These are phyloP conservation scores for Penicillium lividum DNA, from an alignment of 495 filamentous ascomycete species.

Conservation along the genomic window DNA sequence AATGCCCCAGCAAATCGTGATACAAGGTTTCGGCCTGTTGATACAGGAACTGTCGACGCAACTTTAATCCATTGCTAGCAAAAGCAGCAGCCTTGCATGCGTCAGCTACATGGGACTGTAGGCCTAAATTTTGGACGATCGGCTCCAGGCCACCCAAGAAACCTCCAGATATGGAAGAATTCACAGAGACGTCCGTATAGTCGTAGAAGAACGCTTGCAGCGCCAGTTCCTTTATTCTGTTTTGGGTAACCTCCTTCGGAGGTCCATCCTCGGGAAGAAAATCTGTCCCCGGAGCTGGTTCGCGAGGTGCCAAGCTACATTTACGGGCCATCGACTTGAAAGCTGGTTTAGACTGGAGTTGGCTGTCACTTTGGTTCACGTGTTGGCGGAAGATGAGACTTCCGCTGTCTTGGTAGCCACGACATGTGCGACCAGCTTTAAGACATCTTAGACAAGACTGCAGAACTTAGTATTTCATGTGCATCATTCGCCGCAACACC, in stretches of 20 bases:
- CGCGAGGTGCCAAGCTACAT: constrained; percentile 27
- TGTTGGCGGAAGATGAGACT: constrained; percentile 27
- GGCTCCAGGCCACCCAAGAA: constrained; percentile 31
- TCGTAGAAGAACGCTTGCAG: constrained; percentile 37
- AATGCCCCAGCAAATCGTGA: constrained; percentile 26
- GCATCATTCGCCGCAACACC: background rate
- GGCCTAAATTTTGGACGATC: constrained; percentile 19
- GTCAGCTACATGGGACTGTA: constrained; percentile 25
- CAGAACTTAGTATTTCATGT: background rate
- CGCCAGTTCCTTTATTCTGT: constrained; percentile 22
- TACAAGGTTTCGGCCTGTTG: constrained; percentile 26
- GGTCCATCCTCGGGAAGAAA: constrained; percentile 20
- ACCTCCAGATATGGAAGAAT: constrained; percentile 24
- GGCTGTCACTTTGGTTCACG: constrained; percentile 8
- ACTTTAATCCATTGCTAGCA: constrained; percentile 27
- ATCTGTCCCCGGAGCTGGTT: constrained; percentile 18
- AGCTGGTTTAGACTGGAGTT: constrained; percentile 1
- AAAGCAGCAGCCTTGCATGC: constrained; percentile 33
- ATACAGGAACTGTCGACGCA: constrained; percentile 23
- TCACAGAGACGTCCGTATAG: constrained; percentile 24
- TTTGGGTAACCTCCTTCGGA: constrained; percentile 23
- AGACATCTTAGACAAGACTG: constrained; percentile 36
- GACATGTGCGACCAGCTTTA: constrained; percentile 29
- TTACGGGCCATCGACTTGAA: constrained; percentile 28
- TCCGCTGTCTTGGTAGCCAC: constrained; percentile 28